These are phyloP conservation scores for Alternaria alternata DNA, from an alignment of 2,329 filamentous ascomycete species.

Conservation along the genomic window DNA sequence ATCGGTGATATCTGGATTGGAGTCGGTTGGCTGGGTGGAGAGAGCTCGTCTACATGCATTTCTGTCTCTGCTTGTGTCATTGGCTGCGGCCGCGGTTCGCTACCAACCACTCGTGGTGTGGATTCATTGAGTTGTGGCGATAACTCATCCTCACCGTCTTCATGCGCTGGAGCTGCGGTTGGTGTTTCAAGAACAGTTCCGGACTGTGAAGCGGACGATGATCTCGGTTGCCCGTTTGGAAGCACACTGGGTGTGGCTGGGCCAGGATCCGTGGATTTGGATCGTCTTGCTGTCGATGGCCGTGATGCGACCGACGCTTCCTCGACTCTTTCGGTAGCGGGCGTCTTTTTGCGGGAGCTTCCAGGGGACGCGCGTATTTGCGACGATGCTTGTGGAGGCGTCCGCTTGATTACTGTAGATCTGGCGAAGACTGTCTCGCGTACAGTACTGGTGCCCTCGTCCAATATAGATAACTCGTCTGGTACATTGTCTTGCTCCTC, in stretches of 20 bases:
- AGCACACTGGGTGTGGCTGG: constrained; percentile 37
- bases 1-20: constrained; percentile 13
- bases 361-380: constrained; percentile 14
- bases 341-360: constrained; percentile 15
- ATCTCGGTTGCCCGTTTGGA: constrained; percentile 20
- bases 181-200: constrained; percentile 25
- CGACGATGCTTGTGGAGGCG: constrained; percentile 18
- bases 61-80: constrained; percentile 21
- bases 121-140: constrained; percentile 24
- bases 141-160: constrained; percentile 42
- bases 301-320: constrained; percentile 22
- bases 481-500: constrained; percentile 37
- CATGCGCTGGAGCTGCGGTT: constrained; percentile 19
- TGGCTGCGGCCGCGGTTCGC: constrained; percentile 4
- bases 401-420: constrained; percentile 19
- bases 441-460: constrained; percentile 25
- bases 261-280: constrained; percentile 31
- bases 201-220: constrained; percentile 21
- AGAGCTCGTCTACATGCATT: constrained; percentile 31
- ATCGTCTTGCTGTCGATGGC: constrained; percentile 19
- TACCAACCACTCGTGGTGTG: constrained; percentile 9
- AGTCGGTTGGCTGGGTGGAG: constrained; percentile 17
- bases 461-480: constrained; percentile 41
- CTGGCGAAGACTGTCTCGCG: constrained; percentile 20
- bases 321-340: constrained; percentile 10